phyloP scores from a whole-genome alignment of 345 rosid genomes.

The Eucalyptus rudis region DNA sequence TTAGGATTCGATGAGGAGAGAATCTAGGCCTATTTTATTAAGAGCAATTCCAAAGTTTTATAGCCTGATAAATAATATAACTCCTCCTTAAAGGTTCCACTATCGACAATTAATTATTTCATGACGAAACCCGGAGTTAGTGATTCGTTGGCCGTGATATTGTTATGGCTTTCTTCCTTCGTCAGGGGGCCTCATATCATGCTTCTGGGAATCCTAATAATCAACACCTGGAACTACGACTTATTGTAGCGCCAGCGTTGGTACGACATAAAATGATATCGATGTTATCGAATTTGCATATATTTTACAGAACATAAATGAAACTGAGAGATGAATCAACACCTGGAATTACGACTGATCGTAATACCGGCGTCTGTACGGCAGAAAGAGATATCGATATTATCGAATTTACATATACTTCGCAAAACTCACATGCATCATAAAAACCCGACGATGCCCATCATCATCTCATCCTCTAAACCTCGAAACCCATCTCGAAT shows the following conservation, averaged over 20 bases:
- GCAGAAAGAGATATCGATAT: accelerated
- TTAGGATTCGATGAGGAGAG: not conserved
- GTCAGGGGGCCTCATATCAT: not conserved
- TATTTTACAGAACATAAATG: not conserved
- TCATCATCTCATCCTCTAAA: not conserved
- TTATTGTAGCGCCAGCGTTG: not conserved
- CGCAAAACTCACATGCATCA: accelerated
- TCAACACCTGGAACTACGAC: not conserved
- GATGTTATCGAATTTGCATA: not conserved
- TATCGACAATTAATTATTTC: not conserved
- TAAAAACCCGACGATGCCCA: not conserved
- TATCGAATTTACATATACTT: not conserved
- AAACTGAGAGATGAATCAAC: not conserved
- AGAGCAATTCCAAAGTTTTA: not conserved
- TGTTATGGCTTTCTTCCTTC: not conserved
- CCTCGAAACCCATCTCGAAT: not conserved
- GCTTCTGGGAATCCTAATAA: not conserved
- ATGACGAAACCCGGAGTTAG: not conserved
- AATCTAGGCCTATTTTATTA: not conserved
- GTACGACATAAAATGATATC: not conserved
- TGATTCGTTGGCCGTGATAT: accelerated
- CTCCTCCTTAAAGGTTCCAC: not conserved
- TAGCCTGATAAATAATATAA: not conserved
- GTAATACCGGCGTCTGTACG: accelerated
- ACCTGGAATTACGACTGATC: not conserved